Base-by-base conservation (phyloP, 2,329 filamentous ascomycete genomes). In the Furcasterigmium sp. region DNA sequence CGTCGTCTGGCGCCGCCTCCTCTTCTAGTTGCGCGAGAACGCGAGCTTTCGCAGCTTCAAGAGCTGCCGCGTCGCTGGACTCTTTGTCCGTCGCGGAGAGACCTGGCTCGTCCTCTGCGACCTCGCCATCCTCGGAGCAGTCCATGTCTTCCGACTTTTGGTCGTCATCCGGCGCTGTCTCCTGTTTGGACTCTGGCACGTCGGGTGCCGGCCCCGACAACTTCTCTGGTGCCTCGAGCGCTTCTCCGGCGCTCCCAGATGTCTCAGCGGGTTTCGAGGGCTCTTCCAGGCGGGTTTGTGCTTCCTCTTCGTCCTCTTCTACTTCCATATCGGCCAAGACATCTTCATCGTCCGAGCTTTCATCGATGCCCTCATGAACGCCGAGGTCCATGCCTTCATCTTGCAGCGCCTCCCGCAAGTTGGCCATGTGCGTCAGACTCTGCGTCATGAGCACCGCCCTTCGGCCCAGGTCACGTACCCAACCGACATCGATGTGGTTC, bases 391-490 rank as follows among this genome's bases (percentile, higher is more conserved):
- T 54, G 2, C 57, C 62, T n/a, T 58, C 61, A 8, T 66, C 65
- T 18, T 61, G 64, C 21, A 68, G 60, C 45, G 65, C 64, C 18
- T 73, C 68, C 39, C 65, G 58, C 42, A 77, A 50, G 10, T 67
- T 66, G 9, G 72, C 71, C 60, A 76, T 72, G 51, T 81, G 73
- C 25, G 69, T 69, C 17, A 80, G 59, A 39, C 74, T 77, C 11
- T 72, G 64, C 52, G 77, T 72, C 44, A 85, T 60, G 51, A 81
- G 58, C 17, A 84, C 80, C 1, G 89, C 89, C 50, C 82, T 77
- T 62, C 89, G 88, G 1, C 86, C 90, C 26, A 97, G 61, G 45
- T 93, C 87, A 40, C 91, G 75, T 21, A 96, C 69, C 55, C 82
- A 80, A 5, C 82, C 84, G 25, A 95, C 78, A 56, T 93, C 85